A percentile compares a stretch with the other conserved stretches of the same genome.
Conservation (phyloP, 2,329 filamentous ascomycete genomes). For the Paraphoma sp. region DNA sequence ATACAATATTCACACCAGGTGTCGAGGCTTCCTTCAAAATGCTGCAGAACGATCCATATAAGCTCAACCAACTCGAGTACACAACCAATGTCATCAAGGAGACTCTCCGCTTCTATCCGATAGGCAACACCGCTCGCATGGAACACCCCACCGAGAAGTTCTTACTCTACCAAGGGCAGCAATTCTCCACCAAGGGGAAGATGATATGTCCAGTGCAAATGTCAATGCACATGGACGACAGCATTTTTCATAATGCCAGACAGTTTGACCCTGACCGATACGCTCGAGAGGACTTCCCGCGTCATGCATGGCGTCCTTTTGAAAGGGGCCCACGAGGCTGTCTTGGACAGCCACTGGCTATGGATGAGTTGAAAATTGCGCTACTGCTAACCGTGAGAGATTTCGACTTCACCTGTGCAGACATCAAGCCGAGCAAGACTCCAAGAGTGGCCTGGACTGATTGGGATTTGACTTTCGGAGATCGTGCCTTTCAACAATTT, state of each 20-base stretch:
- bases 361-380: conserved; percentile 59
- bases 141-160: conserved; percentile 43
- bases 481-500: conserved; percentile 40
- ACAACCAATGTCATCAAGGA: conserved; percentile 62
- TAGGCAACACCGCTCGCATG: conserved; percentile 54
- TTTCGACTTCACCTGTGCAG: conserved; percentile 54
- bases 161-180: conserved; percentile 47
- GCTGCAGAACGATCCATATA: conserved; percentile 52
- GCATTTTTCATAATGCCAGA: conserved; percentile 32
- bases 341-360: conserved; percentile 64
- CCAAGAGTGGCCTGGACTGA: conserved; percentile 33
- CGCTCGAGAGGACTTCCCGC: conserved; percentile 48
- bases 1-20: conserved; percentile 57
- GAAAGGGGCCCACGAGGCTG: conserved; percentile 63
- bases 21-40: conserved; percentile 44
- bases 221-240: conserved; percentile 42
- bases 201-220: conserved; percentile 52
- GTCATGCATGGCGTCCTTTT: conserved; percentile 63
- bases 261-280: conserved; percentile 46
- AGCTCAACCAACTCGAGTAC: conserved; percentile 60
- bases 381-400: conserved; percentile 58
- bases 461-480: conserved; percentile 37
- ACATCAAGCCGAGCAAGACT: conserved; percentile 34
- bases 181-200: conserved; percentile 53
- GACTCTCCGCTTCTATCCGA: conserved; percentile 59